phyloP scores from a whole-genome alignment of 2,329 filamentous ascomycete species.

The Aureobasidium uvarum region DNA sequence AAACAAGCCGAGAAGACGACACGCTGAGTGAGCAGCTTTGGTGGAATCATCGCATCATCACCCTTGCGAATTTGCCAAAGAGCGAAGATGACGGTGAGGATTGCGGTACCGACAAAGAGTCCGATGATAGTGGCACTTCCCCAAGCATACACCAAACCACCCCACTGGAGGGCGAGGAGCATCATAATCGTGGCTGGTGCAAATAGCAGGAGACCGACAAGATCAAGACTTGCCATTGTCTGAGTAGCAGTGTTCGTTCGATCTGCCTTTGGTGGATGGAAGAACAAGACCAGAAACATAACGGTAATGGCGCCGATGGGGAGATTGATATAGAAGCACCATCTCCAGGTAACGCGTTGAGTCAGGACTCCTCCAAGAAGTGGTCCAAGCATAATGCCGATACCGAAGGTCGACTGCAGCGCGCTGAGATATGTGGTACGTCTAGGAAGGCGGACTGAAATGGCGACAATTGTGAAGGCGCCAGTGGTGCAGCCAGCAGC shows the following conservation, averaged over 20 bases:
- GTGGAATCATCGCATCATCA: constrained; percentile 22
- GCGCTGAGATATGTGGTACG: constrained; percentile 42
- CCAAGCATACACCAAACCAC: constrained; percentile 43
- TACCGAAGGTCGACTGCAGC: constrained; percentile 41
- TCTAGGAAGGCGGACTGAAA: constrained; percentile 44
- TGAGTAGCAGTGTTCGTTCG: constrained; percentile 25
- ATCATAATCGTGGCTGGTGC: constrained; percentile 37
- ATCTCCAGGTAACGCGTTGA: constrained; percentile 44
- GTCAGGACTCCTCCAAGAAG: constrained; percentile 48
- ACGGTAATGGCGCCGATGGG: constrained; percentile 41
- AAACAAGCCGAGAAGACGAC: constrained; percentile 11
- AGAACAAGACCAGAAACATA: constrained; percentile 24
- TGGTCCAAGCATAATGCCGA: constrained; percentile 46
- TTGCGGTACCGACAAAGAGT: constrained; percentile 45
- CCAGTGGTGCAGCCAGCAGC: constrained; percentile 42
- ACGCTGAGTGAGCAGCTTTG: constrained; percentile 1
- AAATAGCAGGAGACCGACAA: background rate
- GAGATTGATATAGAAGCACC: constrained; percentile 51
- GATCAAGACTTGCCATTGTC: constrained; percentile 41
- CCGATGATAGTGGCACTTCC: constrained; percentile 46
- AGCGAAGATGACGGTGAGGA: constrained; percentile 28
- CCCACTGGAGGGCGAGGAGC: constrained; percentile 51
- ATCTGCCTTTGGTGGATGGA: background rate
- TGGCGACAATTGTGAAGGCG: constrained; percentile 46
- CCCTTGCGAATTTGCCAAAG: background rate